phyloP scores from a whole-genome alignment of 75 land plant species.

The Pinus taeda region DNA sequence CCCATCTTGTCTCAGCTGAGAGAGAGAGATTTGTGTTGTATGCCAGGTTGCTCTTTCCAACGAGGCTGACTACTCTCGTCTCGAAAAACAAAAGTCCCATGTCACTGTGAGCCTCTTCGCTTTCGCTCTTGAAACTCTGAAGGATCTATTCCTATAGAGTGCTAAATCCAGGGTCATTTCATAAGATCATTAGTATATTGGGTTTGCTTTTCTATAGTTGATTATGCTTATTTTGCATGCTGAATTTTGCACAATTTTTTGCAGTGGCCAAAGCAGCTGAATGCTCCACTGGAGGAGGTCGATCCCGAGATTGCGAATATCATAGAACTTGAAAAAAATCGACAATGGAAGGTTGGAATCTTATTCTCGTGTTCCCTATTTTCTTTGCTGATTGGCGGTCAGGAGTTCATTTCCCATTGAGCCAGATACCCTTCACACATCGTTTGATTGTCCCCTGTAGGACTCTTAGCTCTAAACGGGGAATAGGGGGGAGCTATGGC shows the following conservation, averaged over 20 bases:
- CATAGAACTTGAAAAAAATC: slow-evolving; percentile 52
- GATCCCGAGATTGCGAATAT: slow-evolving; percentile 57
- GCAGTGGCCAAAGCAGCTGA: slow-evolving; percentile 63
- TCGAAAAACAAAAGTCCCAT: slow-evolving; percentile 3
- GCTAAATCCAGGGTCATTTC: no score
- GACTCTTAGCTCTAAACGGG: no score
- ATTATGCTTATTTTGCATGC: no score
- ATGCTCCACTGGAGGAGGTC: slow-evolving; percentile 37
- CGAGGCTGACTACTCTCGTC: slow-evolving; percentile 11
- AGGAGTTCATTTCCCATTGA: background rate
- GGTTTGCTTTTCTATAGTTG: no score
- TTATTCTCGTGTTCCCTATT: background rate
- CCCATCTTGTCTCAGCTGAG: no score
- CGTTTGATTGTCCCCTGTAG: no score
- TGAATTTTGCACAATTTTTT: background rate
- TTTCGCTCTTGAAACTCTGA: no score
- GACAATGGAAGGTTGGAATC: slow-evolving; percentile 56
- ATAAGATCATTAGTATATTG: no score
- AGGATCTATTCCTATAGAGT: no score
- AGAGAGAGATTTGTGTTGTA: no score
- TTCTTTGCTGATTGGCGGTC: background rate
- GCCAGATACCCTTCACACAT: no score
- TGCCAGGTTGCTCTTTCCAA: slow-evolving; percentile 5
- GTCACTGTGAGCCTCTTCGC: background rate
- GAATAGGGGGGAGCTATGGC: no score